Evolutionary conservation across 2,329 filamentous ascomycete species (phyloP).

Genomic region (Ceratocystiopsis brevicomis): DNA sequence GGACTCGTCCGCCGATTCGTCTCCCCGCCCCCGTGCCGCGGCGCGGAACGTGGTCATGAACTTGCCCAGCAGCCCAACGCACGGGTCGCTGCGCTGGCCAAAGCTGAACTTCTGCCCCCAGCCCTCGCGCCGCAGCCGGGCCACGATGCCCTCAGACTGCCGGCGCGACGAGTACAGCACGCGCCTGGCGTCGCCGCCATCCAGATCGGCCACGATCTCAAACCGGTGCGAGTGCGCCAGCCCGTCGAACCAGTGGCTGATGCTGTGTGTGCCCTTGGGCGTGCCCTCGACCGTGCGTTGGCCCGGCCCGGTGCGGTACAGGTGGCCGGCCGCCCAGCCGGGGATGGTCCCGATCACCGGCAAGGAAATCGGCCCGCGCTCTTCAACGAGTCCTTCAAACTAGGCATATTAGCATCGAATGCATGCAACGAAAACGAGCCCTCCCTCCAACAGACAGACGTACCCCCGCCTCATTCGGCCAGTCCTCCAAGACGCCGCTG

Average conservation of each 20-base stretch:
- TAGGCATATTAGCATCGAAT: conserved; percentile 14
- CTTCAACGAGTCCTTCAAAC: conserved; percentile 51
- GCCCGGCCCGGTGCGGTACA: conserved; percentile 61
- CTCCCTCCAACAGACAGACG: not conserved
- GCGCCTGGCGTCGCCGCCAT: conserved; percentile 14
- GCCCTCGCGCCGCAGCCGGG: conserved; percentile 41
- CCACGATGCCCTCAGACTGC: conserved; percentile 44
- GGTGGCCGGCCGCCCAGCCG: conserved; percentile 46
- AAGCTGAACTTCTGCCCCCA: conserved; percentile 41
- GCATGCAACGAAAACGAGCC: too few species aligned
- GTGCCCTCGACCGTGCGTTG: conserved; percentile 40
- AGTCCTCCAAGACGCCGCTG: conserved; percentile 2
- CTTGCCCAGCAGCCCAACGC: conserved; percentile 54
- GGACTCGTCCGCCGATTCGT: conserved; percentile 11
- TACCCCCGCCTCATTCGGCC: conserved; percentile 10
- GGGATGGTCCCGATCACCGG: conserved; percentile 48
- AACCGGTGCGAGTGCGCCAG: conserved; percentile 56
- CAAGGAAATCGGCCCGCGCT: conserved; percentile 45
- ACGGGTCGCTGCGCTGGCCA: conserved; percentile 54
- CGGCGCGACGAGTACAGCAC: conserved; percentile 56
- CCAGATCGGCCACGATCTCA: conserved; percentile 32
- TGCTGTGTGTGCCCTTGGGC: conserved; percentile 36
- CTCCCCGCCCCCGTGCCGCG: conserved; percentile 9
- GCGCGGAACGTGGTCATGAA: conserved; percentile 39
- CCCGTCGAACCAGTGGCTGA: conserved; percentile 69